phyloP scores from a whole-genome alignment of 1,284 basidiomycete species.

The Malassezia brasiliensis region DNA sequence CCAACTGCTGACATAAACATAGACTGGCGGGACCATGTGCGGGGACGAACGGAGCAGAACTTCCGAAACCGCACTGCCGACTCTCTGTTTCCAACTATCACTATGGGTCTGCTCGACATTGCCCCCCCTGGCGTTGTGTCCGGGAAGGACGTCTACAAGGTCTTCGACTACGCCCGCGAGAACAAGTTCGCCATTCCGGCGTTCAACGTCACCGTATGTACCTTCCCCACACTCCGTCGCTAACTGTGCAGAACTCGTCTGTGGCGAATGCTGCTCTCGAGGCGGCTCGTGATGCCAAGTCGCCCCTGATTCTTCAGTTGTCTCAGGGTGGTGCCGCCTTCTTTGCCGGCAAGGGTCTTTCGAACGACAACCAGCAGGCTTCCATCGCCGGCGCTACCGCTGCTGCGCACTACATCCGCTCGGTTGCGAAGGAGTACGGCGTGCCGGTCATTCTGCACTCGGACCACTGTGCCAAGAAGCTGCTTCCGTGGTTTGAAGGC shows the following conservation, averaged over 20 bases:
- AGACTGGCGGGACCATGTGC: no score
- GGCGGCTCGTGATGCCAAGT: slow-evolving; percentile 64
- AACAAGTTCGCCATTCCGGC: slow-evolving; percentile 46
- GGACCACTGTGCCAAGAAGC: slow-evolving; percentile 97
- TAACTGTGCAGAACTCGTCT: slow-evolving; percentile 25
- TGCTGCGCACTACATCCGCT: slow-evolving; percentile 81
- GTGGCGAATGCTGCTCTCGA: slow-evolving; percentile 45
- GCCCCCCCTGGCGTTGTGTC: slow-evolving; percentile 45
- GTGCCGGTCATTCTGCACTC: slow-evolving; percentile 90
- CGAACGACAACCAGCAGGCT: slow-evolving; percentile 93
- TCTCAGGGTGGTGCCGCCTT: slow-evolving; percentile 94
- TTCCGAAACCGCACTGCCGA: no score
- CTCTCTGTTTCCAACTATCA: slow-evolving; percentile 6
- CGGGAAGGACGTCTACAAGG: slow-evolving; percentile 48
- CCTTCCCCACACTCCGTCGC: neutral
- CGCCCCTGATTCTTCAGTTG: slow-evolving; percentile 94
- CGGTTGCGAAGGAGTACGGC: slow-evolving; percentile 58
- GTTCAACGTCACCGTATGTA: slow-evolving; percentile 41
- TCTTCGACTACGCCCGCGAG: slow-evolving; percentile 45
- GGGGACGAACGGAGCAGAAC: no score
- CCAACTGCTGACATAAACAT: no score
- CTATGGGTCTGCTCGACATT: slow-evolving; percentile 42
- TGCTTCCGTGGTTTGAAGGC: slow-evolving; percentile 97
- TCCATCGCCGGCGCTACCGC: slow-evolving; percentile 84
- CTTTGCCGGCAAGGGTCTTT: slow-evolving; percentile 91